Evolutionary conservation across 1,284 basidiomycete species (phyloP), one percentile per base, ranked within the genome.

Genomic region (Moesziomyces sp.): DNA sequence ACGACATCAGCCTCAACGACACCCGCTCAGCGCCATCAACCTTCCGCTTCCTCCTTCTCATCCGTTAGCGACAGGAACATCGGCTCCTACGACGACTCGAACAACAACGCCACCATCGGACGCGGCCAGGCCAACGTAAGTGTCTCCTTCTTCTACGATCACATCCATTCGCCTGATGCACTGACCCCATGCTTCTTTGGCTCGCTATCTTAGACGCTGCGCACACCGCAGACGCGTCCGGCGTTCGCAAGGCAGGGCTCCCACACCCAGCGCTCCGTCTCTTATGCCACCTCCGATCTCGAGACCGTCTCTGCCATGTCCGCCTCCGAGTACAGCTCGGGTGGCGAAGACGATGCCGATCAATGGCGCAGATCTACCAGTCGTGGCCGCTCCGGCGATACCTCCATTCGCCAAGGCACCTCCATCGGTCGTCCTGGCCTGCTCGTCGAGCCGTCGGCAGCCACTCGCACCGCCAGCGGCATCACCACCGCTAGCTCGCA

Each of bases 271-370:
- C 65, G 76, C 38, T 66, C 73, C 33, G 66, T 75, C 53, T 77
- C 74, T 1, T 80, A 78, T 40, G 74, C 76, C 13, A 65, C 74
- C 9, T 78, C 76, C 18, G 78, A 80, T 51, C 42, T 80, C 44
- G 77, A 78, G 42, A 77, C 74, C 30, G 48, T 74, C 24, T 76
- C 74, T 6, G 76, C 64, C 35, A 45, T 78, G 52, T 78, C 76
- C 7, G 62, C 71, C 16, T 77, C 76, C 47, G 78, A 80, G 47
- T 78, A 73, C 53, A 77, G 75, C 53, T 80, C 78, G 0, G 77
- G 65, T 26, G 68, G 62, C 19, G 74, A 79, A 23, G 74, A 78
- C 24, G 70, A 77, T 24, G 21, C 56, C 11, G 69, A 72, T 6
- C 53, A 56, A 18, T 72, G 62, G 58, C 55, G 52, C n/a, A 51